Evolutionary conservation across 495 filamentous ascomycete genomes (phyloP), one percentile per base, ranked within the genome.

Genomic region (Pyronema omphalodes): DNA sequence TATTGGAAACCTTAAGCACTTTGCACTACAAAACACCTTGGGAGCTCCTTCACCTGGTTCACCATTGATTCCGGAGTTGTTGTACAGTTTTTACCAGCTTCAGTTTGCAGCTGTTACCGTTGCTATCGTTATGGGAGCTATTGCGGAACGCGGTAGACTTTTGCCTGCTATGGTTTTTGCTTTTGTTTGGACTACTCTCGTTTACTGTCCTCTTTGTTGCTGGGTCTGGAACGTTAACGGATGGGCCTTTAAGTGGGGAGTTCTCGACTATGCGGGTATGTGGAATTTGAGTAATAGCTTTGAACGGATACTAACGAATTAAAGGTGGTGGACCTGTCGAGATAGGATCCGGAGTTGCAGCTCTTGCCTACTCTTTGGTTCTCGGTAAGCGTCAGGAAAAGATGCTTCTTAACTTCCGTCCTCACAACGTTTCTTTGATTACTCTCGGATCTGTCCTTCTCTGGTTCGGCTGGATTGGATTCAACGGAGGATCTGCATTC

Each of bases 391-490:
- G 93, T 52, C 91, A 95, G 72, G 91, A 96, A 74, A 93, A 88
- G 76, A 95, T 96, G 91, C 93, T 96, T 82, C 76, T 95, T 67
- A 86, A 66, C 66, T 81, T 81, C 76, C 81, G 86, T 51, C 93
- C 91, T 1, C 91, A 98, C 78, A 98, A 96, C 71, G 89, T 96
- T 60, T 95, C 91, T 7, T 74, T 96, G 60, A 96, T 98, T 67
- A 84, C 89, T 7, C 81, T 98, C 60, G 91, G 91, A 46, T 96
- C 91, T 7, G 77, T 93, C 53, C 78, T 98, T 66, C 83, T 98
- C 46, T 96, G 89, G 89, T 94, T 96, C 66, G 91, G 91, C 62
- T 96, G 93, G 91, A 73, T 98, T 56, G 93, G 88, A 40, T 98
- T 98, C 77, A 96, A 98, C 74, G 91, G 91, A 60, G 91, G 91